Conservation (phyloP, 139 green algal genomes). For the Coccomyxa sp. region DNA sequence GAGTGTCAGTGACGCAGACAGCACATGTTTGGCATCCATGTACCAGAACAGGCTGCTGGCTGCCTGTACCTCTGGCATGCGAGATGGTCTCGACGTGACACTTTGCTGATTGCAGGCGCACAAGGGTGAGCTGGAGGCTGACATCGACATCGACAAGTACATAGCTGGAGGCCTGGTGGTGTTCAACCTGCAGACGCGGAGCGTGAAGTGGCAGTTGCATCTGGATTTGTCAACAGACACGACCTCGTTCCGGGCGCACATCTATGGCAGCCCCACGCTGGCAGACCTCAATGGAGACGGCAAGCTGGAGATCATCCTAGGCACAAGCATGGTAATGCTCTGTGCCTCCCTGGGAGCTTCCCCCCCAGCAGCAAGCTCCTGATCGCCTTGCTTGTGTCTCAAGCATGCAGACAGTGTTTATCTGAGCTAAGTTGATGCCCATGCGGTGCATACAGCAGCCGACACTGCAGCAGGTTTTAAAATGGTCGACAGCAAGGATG, state of each 20-base stretch:
- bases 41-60: neutral
- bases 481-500: neutral
- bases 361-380: too few species aligned
- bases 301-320: slow-evolving; percentile 87
- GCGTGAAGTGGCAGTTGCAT: slow-evolving; percentile 82
- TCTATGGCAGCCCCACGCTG: slow-evolving; percentile 79
- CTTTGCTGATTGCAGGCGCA: slow-evolving; percentile 29
- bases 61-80: neutral
- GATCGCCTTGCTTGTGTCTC: too few species aligned
- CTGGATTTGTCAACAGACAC: slow-evolving; percentile 91
- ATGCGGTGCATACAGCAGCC: too few species aligned
- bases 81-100: too few species aligned
- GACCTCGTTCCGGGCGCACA: slow-evolving; percentile 76
- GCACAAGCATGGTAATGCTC: slow-evolving; percentile 78
- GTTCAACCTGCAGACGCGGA: slow-evolving; percentile 70
- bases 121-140: slow-evolving; percentile 42
- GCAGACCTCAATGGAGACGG: slow-evolving; percentile 84
- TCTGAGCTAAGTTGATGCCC: neutral
- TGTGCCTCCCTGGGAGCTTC: too few species aligned
- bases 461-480: neutral
- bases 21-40: too few species aligned
- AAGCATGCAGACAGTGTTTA: too few species aligned
- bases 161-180: slow-evolving; percentile 78
- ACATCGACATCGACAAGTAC: slow-evolving; percentile 70
- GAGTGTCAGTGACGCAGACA: too few species aligned